Conservation (phyloP, 2,329 filamentous ascomycete species). For the Aspergillus novofumigatus region DNA sequence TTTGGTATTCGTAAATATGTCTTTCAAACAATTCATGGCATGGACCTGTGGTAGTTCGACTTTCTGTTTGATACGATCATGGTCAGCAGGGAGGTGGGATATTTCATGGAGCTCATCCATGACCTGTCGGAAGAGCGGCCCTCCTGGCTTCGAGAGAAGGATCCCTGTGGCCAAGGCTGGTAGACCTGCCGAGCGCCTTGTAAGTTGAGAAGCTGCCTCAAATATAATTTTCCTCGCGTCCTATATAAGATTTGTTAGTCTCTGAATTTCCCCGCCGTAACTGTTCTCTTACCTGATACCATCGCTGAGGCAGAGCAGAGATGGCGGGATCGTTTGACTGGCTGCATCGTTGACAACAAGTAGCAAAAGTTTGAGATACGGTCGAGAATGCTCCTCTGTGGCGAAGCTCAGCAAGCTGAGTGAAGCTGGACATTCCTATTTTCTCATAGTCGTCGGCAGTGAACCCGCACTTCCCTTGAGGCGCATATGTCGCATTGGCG, state of each 20-base stretch:
- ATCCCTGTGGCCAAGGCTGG: slow-evolving; percentile 82
- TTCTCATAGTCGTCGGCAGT: slow-evolving; percentile 56
- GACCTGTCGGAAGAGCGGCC: slow-evolving; percentile 37
- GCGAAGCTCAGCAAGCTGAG: slow-evolving; percentile 74
- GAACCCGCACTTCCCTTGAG: slow-evolving; percentile 42
- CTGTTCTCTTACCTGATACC: slow-evolving; percentile 63
- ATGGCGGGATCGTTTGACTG: slow-evolving; percentile 47
- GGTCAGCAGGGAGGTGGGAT: slow-evolving; percentile 29
- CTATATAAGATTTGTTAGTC: slow-evolving; percentile 15
- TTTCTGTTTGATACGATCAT: slow-evolving; percentile 32
- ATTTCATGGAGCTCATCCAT: slow-evolving; percentile 40
- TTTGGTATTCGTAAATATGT: slow-evolving; percentile 80
- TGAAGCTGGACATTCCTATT: slow-evolving; percentile 72
- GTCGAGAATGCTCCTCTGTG: slow-evolving; percentile 93
- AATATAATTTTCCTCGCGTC: slow-evolving; percentile 64
- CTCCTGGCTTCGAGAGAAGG: slow-evolving; percentile 58
- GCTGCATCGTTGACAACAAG: slow-evolving; percentile 67
- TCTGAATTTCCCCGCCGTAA: slow-evolving; percentile 8
- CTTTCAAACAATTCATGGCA: slow-evolving; percentile 87
- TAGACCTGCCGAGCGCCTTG: slow-evolving; percentile 85
- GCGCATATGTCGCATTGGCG: slow-evolving; percentile 49
- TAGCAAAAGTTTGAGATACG: slow-evolving; percentile 80
- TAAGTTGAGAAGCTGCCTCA: slow-evolving; percentile 71
- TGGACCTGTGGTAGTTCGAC: slow-evolving; percentile 81
- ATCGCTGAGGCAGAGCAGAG: slow-evolving; percentile 54